Percentiles rank a stretch among this genome's conserved stretches.
phyloP scores from a whole-genome alignment of 768 basidiomycete species.

The Leccinum olivaceopallidum region DNA sequence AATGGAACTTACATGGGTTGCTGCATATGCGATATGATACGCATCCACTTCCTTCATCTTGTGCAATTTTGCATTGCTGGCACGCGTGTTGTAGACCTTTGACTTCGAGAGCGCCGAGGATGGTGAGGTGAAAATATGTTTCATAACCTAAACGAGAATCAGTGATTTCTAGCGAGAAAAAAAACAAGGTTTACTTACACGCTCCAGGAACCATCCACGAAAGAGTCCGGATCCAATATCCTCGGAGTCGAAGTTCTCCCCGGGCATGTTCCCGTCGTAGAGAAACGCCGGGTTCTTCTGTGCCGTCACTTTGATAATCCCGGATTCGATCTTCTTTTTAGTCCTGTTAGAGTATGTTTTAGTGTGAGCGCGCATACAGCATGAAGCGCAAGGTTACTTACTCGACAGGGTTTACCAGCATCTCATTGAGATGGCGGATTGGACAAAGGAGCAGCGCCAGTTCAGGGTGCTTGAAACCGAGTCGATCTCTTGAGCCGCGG shows the following conservation, averaged over 20 bases:
- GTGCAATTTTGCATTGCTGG: neutral
- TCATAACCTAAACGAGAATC: neutral
- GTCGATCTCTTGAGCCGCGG: too few relatives aligned
- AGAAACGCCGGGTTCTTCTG: neutral
- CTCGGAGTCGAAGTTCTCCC: neutral
- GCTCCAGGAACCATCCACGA: neutral
- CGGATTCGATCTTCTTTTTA: neutral
- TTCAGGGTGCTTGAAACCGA: too few relatives aligned
- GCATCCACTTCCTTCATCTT: neutral
- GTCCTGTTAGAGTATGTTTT: neutral
- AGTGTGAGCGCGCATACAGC: too few relatives aligned
- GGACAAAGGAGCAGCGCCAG: too few relatives aligned
- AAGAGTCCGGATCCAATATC: neutral
- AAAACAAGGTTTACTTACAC: neutral
- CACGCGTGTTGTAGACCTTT: neutral
- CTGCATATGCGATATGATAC: neutral
- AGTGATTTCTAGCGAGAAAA: neutral
- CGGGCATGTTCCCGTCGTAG: neutral
- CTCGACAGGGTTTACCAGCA: too few relatives aligned
- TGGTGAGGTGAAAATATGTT: neutral
- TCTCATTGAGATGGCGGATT: too few relatives aligned
- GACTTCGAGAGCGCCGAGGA: neutral
- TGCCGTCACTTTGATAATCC: neutral
- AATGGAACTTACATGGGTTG: neutral
- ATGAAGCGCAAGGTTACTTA: too few relatives aligned